Evolutionary conservation across 140 eudicot species (phyloP), one percentile per base, ranked within the genome.

Genomic region (Bidens hawaiensis): DNA sequence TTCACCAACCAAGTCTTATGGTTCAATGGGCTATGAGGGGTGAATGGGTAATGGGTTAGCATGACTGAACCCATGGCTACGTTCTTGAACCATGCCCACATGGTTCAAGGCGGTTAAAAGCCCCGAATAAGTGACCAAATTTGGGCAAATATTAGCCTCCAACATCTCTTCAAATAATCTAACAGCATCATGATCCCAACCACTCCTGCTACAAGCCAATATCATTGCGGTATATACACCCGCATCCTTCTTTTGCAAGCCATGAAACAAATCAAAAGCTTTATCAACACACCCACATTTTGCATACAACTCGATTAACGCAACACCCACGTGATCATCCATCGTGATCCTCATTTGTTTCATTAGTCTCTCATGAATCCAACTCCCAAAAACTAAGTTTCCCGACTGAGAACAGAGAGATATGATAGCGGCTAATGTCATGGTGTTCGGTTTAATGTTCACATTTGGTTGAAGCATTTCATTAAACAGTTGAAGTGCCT

Each of bases 301-400:
- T 16, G 47, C 64, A 11, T 57, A 57, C 18, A 57, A 33, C 0
- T 57, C 64, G 5, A 57, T 33, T 33, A 57, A 34, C 0, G 46
- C 46, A 33, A 5, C 17, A 12, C 28, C 10, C 64, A 57, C 10
- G 11, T 33, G 46, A 18, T 57, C 64, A 57, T 57, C 64, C 28
- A 57, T 57, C 28, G 0, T 4, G 11, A 57, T 57, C 46, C 64
- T 33, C 46, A 31, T 33, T 57, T 57, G 64, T 17, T 57, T 17
- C 64, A 57, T 18, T 18, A 57, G n/a, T 4, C 17, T 57, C 62
- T 57, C 64, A 4, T 57, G 64, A 0, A 57, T 57, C 64, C 64
- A 57, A 9, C 46, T 31, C 17, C 64, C 64, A 33, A 57, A 57
- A 33, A 31, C 33, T 15, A 57, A 57, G 64, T 57, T 33, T 11